Evolutionary conservation across 1,284 basidiomycete species (phyloP).

Genomic region (Phellopilus nigrolimitatus): DNA sequence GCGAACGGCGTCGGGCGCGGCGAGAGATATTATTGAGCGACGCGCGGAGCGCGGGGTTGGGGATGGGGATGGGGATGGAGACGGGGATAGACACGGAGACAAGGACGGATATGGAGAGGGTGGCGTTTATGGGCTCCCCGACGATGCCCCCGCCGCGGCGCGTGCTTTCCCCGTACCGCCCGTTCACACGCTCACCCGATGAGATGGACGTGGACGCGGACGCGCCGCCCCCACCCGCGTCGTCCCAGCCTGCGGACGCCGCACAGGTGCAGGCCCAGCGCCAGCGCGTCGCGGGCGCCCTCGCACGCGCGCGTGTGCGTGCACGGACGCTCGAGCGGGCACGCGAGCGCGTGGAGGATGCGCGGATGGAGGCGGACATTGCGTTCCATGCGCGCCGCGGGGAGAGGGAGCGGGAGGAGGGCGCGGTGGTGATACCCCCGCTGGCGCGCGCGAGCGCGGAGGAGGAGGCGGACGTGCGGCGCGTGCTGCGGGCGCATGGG

Average conservation of each 20-base stretch:
- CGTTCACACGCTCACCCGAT: not conserved
- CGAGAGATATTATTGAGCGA: no score
- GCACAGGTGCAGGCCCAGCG: not conserved
- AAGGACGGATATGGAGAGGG: not conserved
- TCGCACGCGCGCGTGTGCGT: not conserved
- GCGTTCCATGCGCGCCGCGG: slow-evolving; percentile 4
- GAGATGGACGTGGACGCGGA: no score
- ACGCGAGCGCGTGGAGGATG: not conserved
- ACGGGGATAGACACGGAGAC: no score
- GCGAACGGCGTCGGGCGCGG: no score
- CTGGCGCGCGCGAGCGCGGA: slow-evolving; percentile 2
- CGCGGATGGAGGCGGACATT: slow-evolving; percentile 17
- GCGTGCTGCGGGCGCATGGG: slow-evolving; percentile 6
- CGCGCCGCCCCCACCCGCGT: not conserved
- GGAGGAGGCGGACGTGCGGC: slow-evolving; percentile 11
- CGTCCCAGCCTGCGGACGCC: not conserved
- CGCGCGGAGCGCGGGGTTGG: no score
- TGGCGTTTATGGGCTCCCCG: no score
- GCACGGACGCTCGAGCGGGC: not conserved
- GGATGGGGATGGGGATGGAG: no score
- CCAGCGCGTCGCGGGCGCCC: no score
- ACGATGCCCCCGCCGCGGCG: not conserved
- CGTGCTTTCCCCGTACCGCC: not conserved
- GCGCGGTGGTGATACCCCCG: slow-evolving; percentile 2
- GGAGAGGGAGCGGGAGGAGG: not conserved